Percentiles rank a stretch among this genome's conserved stretches.
Conservation (phyloP, 257 asterid genomes). For the Solanum medicagineum region DNA sequence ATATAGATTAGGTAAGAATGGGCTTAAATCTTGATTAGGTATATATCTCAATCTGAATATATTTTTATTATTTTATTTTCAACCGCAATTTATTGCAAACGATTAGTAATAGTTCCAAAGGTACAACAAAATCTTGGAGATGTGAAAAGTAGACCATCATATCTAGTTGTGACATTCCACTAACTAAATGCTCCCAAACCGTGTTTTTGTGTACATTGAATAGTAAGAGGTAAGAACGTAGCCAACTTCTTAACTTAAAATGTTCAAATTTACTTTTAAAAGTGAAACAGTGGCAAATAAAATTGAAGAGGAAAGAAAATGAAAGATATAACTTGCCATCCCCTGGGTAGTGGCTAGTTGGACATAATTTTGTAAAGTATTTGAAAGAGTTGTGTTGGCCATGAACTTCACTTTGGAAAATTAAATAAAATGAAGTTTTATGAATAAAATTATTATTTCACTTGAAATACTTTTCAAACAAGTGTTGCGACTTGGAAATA, state of each 20-base stretch:
- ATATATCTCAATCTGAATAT: no score
- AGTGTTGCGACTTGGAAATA: background rate
- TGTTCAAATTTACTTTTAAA: background rate
- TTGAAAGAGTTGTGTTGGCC: background rate
- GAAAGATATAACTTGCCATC: background rate
- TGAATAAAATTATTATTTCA: background rate
- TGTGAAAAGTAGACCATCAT: background rate
- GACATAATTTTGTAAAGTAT: background rate
- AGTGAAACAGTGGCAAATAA: no score
- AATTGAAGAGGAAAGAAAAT: background rate
- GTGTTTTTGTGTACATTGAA: background rate
- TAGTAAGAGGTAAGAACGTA: background rate
- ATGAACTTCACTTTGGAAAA: background rate
- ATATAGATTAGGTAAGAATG: no score
- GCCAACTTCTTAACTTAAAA: background rate
- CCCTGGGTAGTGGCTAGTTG: background rate
- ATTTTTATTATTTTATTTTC: no score
- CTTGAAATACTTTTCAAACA: background rate
- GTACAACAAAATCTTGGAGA: background rate
- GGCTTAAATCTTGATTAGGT: no score
- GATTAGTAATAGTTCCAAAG: no score
- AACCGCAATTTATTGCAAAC: no score
- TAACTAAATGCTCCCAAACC: background rate
- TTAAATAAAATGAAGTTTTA: background rate
- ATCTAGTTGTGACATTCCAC: background rate